These are phyloP conservation scores for Sclerotinia nivalis DNA, from an alignment of 2,329 filamentous ascomycete genomes.

Conservation along the genomic window DNA sequence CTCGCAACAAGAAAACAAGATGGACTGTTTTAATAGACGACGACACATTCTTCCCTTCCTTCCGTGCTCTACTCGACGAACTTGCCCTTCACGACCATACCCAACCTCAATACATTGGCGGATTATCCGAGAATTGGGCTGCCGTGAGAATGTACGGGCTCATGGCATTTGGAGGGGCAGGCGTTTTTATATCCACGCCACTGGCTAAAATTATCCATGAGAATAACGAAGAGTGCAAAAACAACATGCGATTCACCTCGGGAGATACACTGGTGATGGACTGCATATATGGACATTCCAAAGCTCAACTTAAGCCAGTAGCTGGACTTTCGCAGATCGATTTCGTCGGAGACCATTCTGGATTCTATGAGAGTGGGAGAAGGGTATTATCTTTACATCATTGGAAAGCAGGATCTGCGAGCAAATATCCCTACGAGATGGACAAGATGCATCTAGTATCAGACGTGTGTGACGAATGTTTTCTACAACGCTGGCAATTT, in stretches of 20 bases:
- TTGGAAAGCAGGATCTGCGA: constrained; percentile 38
- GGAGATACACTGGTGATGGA: constrained; percentile 41
- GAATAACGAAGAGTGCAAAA: constrained; percentile 35
- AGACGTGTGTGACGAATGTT: constrained; percentile 44
- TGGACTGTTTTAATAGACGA: constrained; percentile 40
- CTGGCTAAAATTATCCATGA: constrained; percentile 35
- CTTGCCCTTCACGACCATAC: constrained; percentile 39
- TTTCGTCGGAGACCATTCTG: constrained; percentile 38
- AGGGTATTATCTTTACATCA: constrained; percentile 39
- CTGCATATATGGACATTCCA: constrained; percentile 36
- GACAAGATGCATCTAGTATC: constrained; percentile 40
- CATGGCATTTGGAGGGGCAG: constrained; percentile 41
- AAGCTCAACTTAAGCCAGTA: constrained; percentile 36
- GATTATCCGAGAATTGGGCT: constrained; percentile 40
- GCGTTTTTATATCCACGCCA: constrained; percentile 37
- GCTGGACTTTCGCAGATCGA: constrained; percentile 39
- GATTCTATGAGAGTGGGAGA: constrained; percentile 40
- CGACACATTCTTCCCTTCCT: constrained; percentile 41
- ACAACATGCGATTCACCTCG: constrained; percentile 36
- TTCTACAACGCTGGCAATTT: constrained; percentile 50
- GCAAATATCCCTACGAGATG: constrained; percentile 38
- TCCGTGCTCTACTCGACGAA: constrained; percentile 37
- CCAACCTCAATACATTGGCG: constrained; percentile 37
- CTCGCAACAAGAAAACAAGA: constrained; percentile 43
- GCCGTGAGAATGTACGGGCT: constrained; percentile 40